Base-by-base conservation (phyloP, 1,284 basidiomycete genomes). In the Puccinia horiana region DNA sequence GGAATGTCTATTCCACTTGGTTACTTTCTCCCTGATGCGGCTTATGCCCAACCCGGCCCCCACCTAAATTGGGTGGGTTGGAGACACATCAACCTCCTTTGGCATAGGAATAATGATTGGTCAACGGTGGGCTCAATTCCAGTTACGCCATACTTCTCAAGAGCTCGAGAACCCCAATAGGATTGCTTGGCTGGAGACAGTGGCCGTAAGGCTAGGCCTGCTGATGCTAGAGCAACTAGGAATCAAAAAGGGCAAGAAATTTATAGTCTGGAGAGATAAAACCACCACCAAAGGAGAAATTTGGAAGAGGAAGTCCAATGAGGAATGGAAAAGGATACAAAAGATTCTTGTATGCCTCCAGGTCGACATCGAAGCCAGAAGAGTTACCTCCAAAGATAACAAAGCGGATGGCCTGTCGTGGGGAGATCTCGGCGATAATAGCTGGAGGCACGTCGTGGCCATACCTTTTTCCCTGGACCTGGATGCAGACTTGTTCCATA, bases 321-420 rank as follows among this genome's bases (percentile, higher is more conserved):
- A 70, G 11, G 67, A 70, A 40, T 70, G 67, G 67, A 70, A 70
- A 42, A 18, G 11, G 8, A 70, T 70, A 29, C 67, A 70, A 47
- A 20, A 11, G 1, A 4, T 70, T 2, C 16, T 73, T 8, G 49
- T 70, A 12, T 6, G 69, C 2, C 20, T 42, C 2, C 47, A 63
- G 16, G 26, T 26, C 20, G 58, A 63, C 75, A 42, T 63, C 26
- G 67, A 8, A 9, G 56, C 56, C 4, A 47, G 69, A 26, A 76
- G 58, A 52, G 67, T 63, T 2, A 6, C 35, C 23, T 70, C 56
- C 12, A 47, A 42, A 16, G 40, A 76, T 8, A 76, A 76, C 29
- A 44, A 32, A 1, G 75, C 56, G 23, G 75, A 76, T 16, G 49
- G 23, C 8, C 40, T 61, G 35, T 63, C 56, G 4, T 69, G 75